Conservation (phyloP, 2,329 filamentous ascomycete genomes). For the Trichoderma koningiopsis region DNA sequence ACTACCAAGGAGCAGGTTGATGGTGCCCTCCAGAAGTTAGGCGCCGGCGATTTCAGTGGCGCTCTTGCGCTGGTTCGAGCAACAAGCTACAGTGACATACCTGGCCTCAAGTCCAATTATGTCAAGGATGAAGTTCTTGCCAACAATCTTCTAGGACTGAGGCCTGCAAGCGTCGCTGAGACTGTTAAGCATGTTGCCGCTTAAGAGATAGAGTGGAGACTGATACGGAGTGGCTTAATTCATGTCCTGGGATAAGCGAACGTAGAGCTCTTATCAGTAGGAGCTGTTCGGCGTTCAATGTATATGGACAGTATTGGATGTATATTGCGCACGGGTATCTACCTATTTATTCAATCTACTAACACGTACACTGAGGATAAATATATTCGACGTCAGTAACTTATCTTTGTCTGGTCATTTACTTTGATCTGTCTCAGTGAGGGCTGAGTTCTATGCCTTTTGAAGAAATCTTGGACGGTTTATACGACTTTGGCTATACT, state of each 20-base stretch:
- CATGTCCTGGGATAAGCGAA: background rate
- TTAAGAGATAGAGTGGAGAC: background rate
- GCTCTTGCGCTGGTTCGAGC: slow-evolving; percentile 28
- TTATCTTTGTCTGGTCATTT: no score
- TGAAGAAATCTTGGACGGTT: no score
- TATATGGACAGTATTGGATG: background rate
- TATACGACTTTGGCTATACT: no score
- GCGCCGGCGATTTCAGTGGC: slow-evolving; percentile 24
- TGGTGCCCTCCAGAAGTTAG: slow-evolving; percentile 16
- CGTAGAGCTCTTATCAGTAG: background rate
- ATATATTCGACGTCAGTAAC: no score
- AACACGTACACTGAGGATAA: background rate
- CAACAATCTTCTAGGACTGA: slow-evolving; percentile 22
- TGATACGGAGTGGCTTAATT: background rate
- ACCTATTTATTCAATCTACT: background rate
- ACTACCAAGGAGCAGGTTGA: slow-evolving; percentile 27
- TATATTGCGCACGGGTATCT: background rate
- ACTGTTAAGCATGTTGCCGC: background rate
- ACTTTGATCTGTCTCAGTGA: no score
- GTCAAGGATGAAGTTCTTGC: slow-evolving; percentile 25
- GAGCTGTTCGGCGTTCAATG: background rate
- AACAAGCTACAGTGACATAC: slow-evolving; percentile 22
- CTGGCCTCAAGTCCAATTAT: slow-evolving; percentile 27
- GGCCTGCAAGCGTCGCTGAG: background rate
- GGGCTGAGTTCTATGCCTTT: no score